A percentile compares a stretch with the other conserved stretches of the same genome.
These are phyloP conservation scores for Akanthomyces uredinophilus DNA, from an alignment of 2,329 filamentous ascomycete species.

Conservation along the genomic window DNA sequence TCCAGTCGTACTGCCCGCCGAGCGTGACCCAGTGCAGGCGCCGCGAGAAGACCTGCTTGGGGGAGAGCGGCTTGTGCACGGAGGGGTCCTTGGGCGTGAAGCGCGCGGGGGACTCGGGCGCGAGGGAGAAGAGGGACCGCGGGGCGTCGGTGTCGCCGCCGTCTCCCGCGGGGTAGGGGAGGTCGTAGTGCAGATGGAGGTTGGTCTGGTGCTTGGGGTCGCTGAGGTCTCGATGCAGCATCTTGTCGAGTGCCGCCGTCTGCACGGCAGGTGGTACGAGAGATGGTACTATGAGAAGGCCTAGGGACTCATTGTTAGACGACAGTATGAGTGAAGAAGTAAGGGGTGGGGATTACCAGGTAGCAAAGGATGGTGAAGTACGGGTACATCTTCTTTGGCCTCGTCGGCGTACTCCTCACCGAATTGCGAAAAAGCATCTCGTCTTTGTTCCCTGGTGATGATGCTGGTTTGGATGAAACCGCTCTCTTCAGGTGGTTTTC, in stretches of 20 bases:
- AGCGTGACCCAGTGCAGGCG: constrained; percentile 92
- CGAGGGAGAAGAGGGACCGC: constrained; percentile 50
- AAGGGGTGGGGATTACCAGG: constrained; percentile 51
- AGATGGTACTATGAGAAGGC: constrained; percentile 71
- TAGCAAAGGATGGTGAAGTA: constrained; percentile 62
- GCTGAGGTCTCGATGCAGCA: constrained; percentile 73
- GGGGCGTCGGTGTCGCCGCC: constrained; percentile 18
- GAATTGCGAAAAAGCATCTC: constrained; percentile 39
- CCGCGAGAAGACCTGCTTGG: constrained; percentile 66
- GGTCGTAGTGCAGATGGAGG: constrained; percentile 73
- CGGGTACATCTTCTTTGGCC: constrained; percentile 35
- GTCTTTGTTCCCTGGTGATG: constrained; percentile 39
- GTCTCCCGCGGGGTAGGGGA: constrained; percentile 50
- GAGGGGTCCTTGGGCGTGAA: constrained; percentile 64
- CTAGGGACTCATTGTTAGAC: constrained; percentile 38
- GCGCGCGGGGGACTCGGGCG: constrained; percentile 45
- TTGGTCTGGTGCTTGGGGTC: constrained; percentile 77
- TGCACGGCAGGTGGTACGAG: constrained; percentile 69
- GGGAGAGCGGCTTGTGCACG: constrained; percentile 69
- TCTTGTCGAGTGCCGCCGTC: constrained; percentile 60
- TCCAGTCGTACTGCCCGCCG: constrained; percentile 97
- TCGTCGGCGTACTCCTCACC: constrained; percentile 28
- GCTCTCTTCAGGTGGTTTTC: constrained; percentile 30
- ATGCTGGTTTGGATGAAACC: constrained; percentile 42
- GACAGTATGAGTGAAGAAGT: neutral